Percentiles rank a stretch among this genome's conserved stretches.
phyloP scores from a whole-genome alignment of 2,329 filamentous ascomycete species.

The Monilinia polystroma region DNA sequence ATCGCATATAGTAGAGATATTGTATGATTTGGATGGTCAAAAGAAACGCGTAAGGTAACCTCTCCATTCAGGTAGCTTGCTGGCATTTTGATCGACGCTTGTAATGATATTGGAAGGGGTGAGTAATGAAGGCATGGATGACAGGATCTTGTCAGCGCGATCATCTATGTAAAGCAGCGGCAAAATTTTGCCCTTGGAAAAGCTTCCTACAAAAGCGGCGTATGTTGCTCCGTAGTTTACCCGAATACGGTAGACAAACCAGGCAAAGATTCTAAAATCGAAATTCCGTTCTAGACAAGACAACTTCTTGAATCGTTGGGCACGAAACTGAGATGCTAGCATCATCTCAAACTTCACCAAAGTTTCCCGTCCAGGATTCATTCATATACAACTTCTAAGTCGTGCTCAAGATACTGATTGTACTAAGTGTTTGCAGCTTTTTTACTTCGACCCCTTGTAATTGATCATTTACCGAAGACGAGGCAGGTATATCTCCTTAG shows the following conservation, averaged over 20 bases:
- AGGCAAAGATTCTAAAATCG: no score
- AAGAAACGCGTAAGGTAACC: no score
- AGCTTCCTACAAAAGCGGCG: background rate
- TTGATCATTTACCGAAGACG: background rate
- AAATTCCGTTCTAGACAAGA: no score
- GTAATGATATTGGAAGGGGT: background rate
- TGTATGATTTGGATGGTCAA: background rate
- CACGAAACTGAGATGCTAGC: background rate
- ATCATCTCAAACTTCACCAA: background rate
- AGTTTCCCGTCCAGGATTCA: background rate
- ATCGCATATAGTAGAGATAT: background rate
- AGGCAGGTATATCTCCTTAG: background rate
- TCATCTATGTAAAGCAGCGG: background rate
- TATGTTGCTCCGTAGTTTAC: background rate
- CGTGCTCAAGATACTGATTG: background rate
- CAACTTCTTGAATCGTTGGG: background rate
- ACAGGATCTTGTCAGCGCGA: no score
- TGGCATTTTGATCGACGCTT: background rate
- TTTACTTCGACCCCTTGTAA: background rate
- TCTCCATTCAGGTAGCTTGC: background rate
- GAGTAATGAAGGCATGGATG: background rate
- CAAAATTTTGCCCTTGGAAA: background rate
- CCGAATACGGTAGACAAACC: background rate
- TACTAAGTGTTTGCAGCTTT: background rate
- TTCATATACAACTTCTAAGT: background rate